Evolutionary conservation across 768 basidiomycete species (phyloP), one percentile per base, ranked within the genome.

Genomic region (Lentinula sp.): DNA sequence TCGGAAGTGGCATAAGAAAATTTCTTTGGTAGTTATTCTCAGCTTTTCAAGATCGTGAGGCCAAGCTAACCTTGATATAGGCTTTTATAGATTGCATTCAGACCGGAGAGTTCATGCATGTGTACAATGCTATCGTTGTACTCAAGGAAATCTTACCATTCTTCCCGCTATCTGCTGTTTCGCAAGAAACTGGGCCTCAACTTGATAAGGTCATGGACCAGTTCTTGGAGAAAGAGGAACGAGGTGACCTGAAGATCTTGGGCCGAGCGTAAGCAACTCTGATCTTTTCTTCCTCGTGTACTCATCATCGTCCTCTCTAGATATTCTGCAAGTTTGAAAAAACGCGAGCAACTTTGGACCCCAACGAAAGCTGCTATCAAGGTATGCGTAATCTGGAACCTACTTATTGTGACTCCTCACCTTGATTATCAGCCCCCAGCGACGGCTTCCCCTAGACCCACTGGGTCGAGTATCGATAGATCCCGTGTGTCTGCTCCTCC

Each of bases 41-140:
- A n/a, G 15, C 18, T 31, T 21, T 11, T 52, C 35, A 6, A 7
- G 2, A 13, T 59, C n/a, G 16, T 21, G 7, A 10, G 18, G n/a
- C n/a, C 21, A 28, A 23, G 21, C 35, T 34, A 7, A 40, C 37
- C 13, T 15, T 15, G 35, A 11, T 37, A 18, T 67, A 95, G 95
- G 85, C 84, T 60, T 85, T 98, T 65, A 77, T 81, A 18, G 88
- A 85, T 35, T 94, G 90, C 69, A 88, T 98, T 63, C 82, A 87
- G 67, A 89, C 94, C 2, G 84, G 84, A 54, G 95, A 95, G 68
- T 98, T 95, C 71, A 96, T 98, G 91, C 94, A 94, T 67, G 91
- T 98, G 58, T 95, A 96, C 73, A 99, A 99, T 69, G 83, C 93
- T n/a, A 91, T 98, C 72, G 84, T 95, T 42, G 87, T 99, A 32